Base-by-base conservation (phyloP, 1,139 yeast genomes). In the Geotrichum reessii region DNA sequence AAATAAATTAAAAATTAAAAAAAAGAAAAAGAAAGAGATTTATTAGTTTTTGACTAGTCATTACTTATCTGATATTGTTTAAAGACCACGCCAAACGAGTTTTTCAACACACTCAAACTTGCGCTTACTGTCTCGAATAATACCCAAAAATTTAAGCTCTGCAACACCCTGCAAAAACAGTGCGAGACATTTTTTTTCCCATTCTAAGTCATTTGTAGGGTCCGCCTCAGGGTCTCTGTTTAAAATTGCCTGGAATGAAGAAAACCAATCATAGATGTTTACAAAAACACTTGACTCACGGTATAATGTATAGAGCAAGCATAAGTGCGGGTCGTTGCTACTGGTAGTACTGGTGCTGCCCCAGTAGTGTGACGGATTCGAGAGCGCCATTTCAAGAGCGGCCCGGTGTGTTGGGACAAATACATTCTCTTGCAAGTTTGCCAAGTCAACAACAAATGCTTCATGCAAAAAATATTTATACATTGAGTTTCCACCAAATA, bases 231-330 rank as follows among this genome's bases (percentile, higher is more conserved):
- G 55, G n/a, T 61, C 67, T 40, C 52, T 50, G 50, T 58, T 50
- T 21, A 54, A n/a, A 27, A 88, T 67, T 0, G 84, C 74, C 60
- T 80, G 82, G 73, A 89, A 91, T 0, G 92, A 91, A 53, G 77
- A 73, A 68, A 80, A 91, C 67, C 87, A 87, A 66, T 91, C 97
- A 71, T 80, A 87, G 55, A 89, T 80, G 68, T 90, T 91, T 63
- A 90, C 79, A 27, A 79, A 75, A 1, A 85, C 78, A 28, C 90
- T 88, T 0, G 97, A 93, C 67, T 91, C 97, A 62, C 93, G 81
- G 70, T 86, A 86, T 22, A 90, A 77, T 52, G 82, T 80, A 72
- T 83, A 91, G 58, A 90, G 70, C 51, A 80, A 81, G 44, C 83
- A 76, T 12, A 86, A 69, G 80, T 77, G 50, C 85, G 95, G 61